Percentiles rank a stretch among this genome's conserved stretches.
Conservation (phyloP, 1,139 yeast genomes). For the Magnusiomyces clavatus region DNA sequence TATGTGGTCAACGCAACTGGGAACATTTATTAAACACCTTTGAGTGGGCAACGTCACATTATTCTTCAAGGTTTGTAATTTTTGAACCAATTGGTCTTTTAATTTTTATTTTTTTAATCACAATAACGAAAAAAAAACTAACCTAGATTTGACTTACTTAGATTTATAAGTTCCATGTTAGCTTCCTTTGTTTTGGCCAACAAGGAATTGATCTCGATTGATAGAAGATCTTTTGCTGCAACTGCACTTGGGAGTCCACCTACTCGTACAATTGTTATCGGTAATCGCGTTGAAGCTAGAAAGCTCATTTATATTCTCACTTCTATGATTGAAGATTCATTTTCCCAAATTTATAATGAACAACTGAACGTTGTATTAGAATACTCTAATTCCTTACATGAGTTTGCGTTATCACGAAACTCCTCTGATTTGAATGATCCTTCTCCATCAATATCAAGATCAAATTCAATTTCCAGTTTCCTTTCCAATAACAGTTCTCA, state of each 20-base stretch:
- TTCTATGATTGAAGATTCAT: constrained; percentile 19
- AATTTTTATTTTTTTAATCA: constrained; percentile 1
- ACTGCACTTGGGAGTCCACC: constrained; percentile 15
- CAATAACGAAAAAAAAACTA: not conserved
- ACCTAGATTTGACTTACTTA: not conserved
- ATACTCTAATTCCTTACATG: not conserved
- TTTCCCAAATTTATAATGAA: constrained; percentile 12
- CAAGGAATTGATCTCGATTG: constrained; percentile 8
- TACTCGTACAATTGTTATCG: constrained; percentile 23
- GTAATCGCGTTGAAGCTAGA: constrained; percentile 21
- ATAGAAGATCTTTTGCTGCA: constrained; percentile 4
- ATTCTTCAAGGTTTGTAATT: too few relatives aligned
- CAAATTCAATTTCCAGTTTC: not conserved
- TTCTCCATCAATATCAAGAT: not conserved
- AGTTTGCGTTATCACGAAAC: not conserved
- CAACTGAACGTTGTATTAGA: constrained; percentile 1
- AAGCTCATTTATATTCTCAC: constrained; percentile 23
- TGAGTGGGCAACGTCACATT: constrained; percentile 14
- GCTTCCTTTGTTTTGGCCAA: constrained; percentile 20
- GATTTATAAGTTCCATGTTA: constrained; percentile 18
- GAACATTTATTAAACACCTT: constrained; percentile 21
- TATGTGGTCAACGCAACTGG: constrained; percentile 28
- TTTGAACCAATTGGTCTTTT: too few relatives aligned
- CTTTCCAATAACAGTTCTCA: not conserved
- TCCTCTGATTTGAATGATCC: not conserved